These are phyloP conservation scores for Tulasnella calospora DNA, from an alignment of 768 basidiomycete species.

Conservation along the genomic window DNA sequence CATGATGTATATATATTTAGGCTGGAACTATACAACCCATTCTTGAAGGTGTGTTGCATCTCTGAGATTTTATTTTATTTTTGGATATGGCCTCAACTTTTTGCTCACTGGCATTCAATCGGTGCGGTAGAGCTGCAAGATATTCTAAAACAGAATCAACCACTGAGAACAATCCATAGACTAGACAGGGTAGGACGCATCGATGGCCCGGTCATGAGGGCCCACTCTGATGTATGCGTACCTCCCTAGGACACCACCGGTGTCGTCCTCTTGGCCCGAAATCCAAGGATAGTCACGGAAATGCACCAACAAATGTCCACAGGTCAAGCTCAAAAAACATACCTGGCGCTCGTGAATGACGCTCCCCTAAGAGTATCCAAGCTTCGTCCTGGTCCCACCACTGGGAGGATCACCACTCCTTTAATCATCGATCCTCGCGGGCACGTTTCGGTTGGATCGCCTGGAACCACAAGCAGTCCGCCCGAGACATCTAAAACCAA, in stretches of 20 bases:
- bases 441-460: too few relatives aligned
- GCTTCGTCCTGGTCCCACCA: background rate
- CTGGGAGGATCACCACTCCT: background rate
- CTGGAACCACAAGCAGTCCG: too few relatives aligned
- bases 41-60: slow-evolving; percentile 13
- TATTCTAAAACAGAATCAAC: background rate
- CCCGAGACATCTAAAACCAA: background rate
- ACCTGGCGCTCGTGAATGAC: slow-evolving; percentile 6
- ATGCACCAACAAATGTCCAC: background rate
- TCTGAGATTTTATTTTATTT: background rate
- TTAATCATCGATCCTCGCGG: too few relatives aligned
- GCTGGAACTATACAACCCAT: slow-evolving; percentile 1
- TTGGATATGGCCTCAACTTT: background rate
- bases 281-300: background rate
- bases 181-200: slow-evolving; percentile 3
- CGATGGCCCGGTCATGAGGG: background rate
- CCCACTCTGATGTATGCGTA: background rate
- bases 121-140: background rate
- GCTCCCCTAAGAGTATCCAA: background rate
- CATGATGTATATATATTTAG: background rate
- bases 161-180: slow-evolving; percentile 14
- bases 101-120: background rate
- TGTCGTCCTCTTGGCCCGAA: background rate
- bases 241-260: slow-evolving; percentile 4
- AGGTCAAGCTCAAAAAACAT: background rate